A percentile compares a stretch with the other conserved stretches of the same genome.
phyloP scores from a whole-genome alignment of 768 basidiomycete species.

The Exidia glandulosa region DNA sequence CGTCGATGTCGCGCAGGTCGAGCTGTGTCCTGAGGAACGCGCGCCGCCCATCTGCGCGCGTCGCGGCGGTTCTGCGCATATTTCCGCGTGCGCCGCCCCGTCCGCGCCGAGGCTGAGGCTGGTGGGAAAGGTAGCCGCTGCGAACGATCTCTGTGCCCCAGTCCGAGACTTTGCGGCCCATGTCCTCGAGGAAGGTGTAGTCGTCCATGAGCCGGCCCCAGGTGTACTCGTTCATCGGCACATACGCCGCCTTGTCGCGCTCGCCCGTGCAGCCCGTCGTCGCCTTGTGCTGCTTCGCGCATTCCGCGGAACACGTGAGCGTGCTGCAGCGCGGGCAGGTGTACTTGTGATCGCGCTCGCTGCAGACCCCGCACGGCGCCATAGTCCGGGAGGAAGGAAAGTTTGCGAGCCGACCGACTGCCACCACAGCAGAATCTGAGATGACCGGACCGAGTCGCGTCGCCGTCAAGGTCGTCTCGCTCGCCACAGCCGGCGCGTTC shows the following conservation, averaged over 20 bases:
- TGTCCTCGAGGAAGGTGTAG: constrained; percentile 76
- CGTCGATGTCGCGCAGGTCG: constrained; percentile 52
- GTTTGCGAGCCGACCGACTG: background rate
- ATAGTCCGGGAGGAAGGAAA: background rate
- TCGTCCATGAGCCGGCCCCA: constrained; percentile 87
- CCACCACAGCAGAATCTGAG: background rate
- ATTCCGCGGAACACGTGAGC: constrained; percentile 64
- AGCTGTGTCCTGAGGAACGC: constrained; percentile 61
- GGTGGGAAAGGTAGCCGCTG: constrained; percentile 39
- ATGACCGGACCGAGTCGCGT: background rate
- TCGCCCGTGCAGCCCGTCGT: constrained; percentile 52
- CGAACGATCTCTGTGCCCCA: constrained; percentile 63
- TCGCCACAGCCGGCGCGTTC: background rate
- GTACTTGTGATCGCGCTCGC: constrained; percentile 42
- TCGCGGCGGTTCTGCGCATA: constrained; percentile 16
- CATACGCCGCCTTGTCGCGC: constrained; percentile 61
- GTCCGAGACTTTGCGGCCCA: constrained; percentile 60
- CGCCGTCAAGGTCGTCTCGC: background rate
- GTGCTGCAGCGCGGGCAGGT: constrained; percentile 66
- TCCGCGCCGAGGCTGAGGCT: background rate
- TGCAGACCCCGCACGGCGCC: constrained; percentile 39
- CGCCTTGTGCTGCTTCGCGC: constrained; percentile 59
- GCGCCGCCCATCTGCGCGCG: constrained; percentile 40
- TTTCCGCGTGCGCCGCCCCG: constrained; percentile 12
- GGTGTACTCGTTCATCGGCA: constrained; percentile 73